phyloP scores from a whole-genome alignment of 2,329 filamentous ascomycete genomes.

The Trichophyton schoenleinii region DNA sequence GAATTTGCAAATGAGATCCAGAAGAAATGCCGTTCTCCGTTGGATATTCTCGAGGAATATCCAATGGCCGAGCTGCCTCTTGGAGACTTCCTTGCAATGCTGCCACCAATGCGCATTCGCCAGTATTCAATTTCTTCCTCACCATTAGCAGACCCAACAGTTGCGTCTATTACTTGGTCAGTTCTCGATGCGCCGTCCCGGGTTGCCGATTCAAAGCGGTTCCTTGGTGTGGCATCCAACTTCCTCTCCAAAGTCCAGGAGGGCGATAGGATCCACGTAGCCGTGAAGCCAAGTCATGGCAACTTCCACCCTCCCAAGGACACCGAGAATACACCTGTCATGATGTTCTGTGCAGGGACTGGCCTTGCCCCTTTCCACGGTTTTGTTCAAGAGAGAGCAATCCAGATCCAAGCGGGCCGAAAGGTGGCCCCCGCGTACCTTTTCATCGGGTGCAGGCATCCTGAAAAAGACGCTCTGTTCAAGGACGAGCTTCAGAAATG shows the following conservation, averaged over 20 bases:
- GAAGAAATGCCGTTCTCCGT: not conserved
- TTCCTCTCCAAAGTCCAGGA: not conserved
- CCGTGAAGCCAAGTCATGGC: not conserved
- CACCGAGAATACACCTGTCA: not conserved
- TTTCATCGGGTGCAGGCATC: not conserved
- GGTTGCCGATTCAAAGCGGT: not conserved
- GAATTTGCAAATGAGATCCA: not conserved
- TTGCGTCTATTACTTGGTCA: not conserved
- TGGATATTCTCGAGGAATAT: not conserved
- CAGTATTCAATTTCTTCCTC: constrained; percentile 1
- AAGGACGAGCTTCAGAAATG: not conserved
- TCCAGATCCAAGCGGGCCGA: not conserved
- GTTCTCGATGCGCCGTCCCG: not conserved
- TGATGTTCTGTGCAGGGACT: constrained; percentile 1
- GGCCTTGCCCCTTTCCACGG: not conserved
- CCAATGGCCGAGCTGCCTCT: not conserved
- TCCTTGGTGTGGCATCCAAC: not conserved
- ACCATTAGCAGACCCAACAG: not conserved
- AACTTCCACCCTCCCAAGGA: constrained; percentile 2
- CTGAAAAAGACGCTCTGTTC: not conserved
- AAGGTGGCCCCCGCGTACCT: not conserved
- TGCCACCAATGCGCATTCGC: constrained; percentile 1
- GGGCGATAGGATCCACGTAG: constrained; percentile 1
- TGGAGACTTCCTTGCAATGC: constrained; percentile 1
- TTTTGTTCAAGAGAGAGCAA: not conserved